phyloP scores from a whole-genome alignment of 192 early-diverging fungal species.

The Phycomyces blakesleeanus region DNA sequence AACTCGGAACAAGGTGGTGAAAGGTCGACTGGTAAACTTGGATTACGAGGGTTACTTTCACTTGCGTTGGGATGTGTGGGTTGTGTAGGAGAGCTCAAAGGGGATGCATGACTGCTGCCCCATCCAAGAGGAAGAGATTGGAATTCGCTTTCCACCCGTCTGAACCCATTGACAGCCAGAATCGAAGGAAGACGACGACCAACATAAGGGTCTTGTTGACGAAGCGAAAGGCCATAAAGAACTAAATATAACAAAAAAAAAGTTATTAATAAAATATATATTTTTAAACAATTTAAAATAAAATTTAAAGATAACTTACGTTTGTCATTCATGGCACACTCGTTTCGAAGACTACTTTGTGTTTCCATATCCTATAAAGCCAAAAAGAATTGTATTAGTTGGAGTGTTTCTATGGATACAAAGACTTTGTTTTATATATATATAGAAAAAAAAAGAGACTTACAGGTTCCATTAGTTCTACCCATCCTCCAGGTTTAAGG shows the following conservation, averaged over 20 bases:
- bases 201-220: slow-evolving; percentile 33
- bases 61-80: neutral
- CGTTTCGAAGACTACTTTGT: slow-evolving; percentile 19
- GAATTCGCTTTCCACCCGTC: slow-evolving; percentile 21
- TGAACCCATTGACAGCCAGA: slow-evolving; percentile 25
- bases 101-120: slow-evolving; percentile 13
- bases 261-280: too few species aligned
- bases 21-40: neutral
- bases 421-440: too few species aligned
- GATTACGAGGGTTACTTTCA: neutral
- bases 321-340: slow-evolving; percentile 29
- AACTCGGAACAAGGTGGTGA: slow-evolving; percentile 22
- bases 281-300: too few species aligned
- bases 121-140: slow-evolving; percentile 30
- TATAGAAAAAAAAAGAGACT: too few species aligned
- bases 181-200: slow-evolving; percentile 28
- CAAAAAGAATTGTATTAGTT: too few species aligned
- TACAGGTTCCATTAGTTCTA: slow-evolving; percentile 45
- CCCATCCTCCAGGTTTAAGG: slow-evolving; percentile 50
- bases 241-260: slow-evolving; percentile 19
- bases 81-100: neutral
- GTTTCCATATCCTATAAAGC: slow-evolving; percentile 31
- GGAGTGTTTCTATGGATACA: too few species aligned
- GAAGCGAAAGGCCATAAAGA: slow-evolving; percentile 14
- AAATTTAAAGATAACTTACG: slow-evolving; percentile 17